These are phyloP conservation scores for Apiotrichum veenhuisii DNA, from an alignment of 1,284 basidiomycete species.

Conservation along the genomic window DNA sequence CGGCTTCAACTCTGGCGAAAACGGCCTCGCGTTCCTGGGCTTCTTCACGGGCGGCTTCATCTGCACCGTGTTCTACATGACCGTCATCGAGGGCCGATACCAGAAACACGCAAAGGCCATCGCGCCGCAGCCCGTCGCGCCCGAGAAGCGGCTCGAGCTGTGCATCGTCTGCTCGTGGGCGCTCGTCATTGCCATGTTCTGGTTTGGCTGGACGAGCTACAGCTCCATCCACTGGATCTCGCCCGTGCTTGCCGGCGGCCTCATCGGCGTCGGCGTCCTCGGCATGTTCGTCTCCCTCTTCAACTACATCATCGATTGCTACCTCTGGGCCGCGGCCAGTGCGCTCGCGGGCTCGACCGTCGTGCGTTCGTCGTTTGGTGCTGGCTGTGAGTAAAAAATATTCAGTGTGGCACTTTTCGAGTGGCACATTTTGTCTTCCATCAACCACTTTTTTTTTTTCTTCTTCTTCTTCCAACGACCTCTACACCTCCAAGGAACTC, in stretches of 20 bases:
- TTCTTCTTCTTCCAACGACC: no score
- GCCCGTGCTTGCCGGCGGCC: constrained; percentile 50
- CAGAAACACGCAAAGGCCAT: constrained; percentile 24
- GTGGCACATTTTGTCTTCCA: no score
- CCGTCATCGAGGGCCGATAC: constrained; percentile 29
- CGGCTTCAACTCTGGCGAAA: constrained; percentile 52
- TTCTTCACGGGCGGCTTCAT: constrained; percentile 50
- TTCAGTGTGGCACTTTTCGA: constrained; percentile 1
- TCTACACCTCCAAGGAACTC: neutral
- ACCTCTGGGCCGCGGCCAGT: constrained; percentile 54
- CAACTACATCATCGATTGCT: constrained; percentile 55
- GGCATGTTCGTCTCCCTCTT: constrained; percentile 58
- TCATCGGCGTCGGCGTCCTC: constrained; percentile 50
- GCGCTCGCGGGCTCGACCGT: constrained; percentile 55
- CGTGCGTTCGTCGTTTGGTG: constrained; percentile 53
- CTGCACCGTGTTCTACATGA: constrained; percentile 27
- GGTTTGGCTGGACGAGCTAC: constrained; percentile 52
- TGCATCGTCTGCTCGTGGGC: constrained; percentile 49
- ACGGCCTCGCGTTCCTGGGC: constrained; percentile 54
- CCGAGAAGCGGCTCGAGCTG: constrained; percentile 43
- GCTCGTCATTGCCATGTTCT: constrained; percentile 48
- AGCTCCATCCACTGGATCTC: constrained; percentile 50
- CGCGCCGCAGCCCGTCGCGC: constrained; percentile 28
- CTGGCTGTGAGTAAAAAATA: constrained; percentile 33
- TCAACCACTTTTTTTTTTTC: no score